Base-by-base conservation (phyloP, 306 rosid genomes). In the Carpinus viminea region DNA sequence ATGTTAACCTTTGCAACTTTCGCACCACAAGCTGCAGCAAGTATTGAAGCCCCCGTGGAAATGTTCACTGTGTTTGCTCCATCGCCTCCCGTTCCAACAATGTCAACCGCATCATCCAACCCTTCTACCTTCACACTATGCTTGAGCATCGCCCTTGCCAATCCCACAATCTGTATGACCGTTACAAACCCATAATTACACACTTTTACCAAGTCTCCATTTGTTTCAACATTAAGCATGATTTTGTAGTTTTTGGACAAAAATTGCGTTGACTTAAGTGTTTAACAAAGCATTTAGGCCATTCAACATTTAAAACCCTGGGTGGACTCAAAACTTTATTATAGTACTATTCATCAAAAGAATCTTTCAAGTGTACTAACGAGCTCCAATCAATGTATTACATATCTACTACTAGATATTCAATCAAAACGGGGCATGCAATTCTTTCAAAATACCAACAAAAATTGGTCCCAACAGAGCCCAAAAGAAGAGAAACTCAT, bases 71-170 rank as follows among this genome's bases (percentile, higher is more conserved):
- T 95, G 87, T 95, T 87, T 68, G 96, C 98, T 12, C 99, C 98
- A 73, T 93, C 98, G 36, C 97, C 97, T 75, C 99, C 98, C 0
- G 99, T 95, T 79, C 99, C 99, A 68, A 93, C 97, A n/a, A 95
- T 95, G 88, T 95, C 99, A 70, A 93, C 93, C 2, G 85, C 98
- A 77, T 95, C 93, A 56, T 15, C 81, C 75, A 95, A 89, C 75
- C 94, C 99, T 66, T 89, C 96, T 50, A 95, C 91, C 87, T 88
- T 90, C 79, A 61, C 80, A 16, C 97, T 88, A 52, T 83, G 91
- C 79, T 84, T 90, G 79, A 93, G 66, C 99, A 95, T 95, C 3
- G 97, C 93, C 83, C 86, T 89, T 12, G 99, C 99, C 68, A 95
- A 87, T 62, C 99, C 99, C 65, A 89, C 97, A 80, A 93, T 48